Base-by-base conservation (phyloP, 805 yeast genomes). In the Ogataea glucozyma region DNA sequence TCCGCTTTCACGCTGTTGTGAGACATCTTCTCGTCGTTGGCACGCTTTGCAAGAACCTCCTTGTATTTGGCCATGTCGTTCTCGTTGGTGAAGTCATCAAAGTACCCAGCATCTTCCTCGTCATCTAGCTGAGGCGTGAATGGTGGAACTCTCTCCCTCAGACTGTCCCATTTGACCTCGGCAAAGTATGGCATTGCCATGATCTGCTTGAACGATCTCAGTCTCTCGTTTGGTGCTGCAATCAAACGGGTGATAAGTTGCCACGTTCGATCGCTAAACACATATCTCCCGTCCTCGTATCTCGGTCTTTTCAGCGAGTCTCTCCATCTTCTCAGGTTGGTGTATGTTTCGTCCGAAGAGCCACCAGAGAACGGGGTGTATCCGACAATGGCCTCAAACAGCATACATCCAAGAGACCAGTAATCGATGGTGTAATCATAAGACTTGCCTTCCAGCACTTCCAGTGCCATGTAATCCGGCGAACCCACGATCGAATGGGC, bases 381-480 rank as follows among this genome's bases (percentile, higher is more conserved):
- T 0, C 99, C 98, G 51, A 93, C 93, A 44, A 93, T 77, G 35
- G 97, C 87, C 67, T 93, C 99, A 62, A 91, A 93, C 29, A 93
- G 71, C 83, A 93, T 93, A 67, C 99, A 93, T 4, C 99, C 99
- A 45, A 93, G 72, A 0, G 98, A 90, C 99, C 99, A 93, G 64
- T 93, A 93, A 70, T 93, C 99, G 44, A 95, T 95, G 12, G 99
- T 91, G 62, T 84, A 90, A 61, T 93, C 97, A 64, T 93, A 93
- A 45, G 83, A 81, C 59, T 85, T 85, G 6, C 99, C 99, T 65
- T 88, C 95, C 41, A 93, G 76, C 10, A 93, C 98, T 65, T 93
- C 99, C 38, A 93, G 73, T 1, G 99, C 99, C 99, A 93, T 93
- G 62, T 93, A 93, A 65, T 93, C 99, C 1, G 99, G 99, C 4